phyloP scores from a whole-genome alignment of 2,329 filamentous ascomycete genomes.

The Aspergillus aculeatus region DNA sequence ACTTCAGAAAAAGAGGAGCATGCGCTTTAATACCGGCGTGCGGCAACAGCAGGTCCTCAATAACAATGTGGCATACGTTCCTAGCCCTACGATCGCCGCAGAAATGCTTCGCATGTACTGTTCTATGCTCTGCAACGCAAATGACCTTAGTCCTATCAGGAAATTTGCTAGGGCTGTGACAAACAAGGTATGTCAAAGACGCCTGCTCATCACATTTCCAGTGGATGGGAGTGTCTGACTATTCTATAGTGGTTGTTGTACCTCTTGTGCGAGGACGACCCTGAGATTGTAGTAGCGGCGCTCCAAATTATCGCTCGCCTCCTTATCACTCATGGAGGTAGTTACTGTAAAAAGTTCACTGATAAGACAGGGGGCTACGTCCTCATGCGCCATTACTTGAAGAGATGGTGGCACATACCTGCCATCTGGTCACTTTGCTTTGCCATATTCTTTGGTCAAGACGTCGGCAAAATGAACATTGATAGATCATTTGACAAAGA shows the following conservation, averaged over 20 bases:
- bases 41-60: slow-evolving; percentile 36
- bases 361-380: slow-evolving; percentile 84
- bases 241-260: slow-evolving; percentile 77
- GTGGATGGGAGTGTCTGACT: background rate
- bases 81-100: slow-evolving; percentile 70
- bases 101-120: slow-evolving; percentile 76
- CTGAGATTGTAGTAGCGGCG: slow-evolving; percentile 76
- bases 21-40: slow-evolving; percentile 33
- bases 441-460: slow-evolving; percentile 80
- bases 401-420: slow-evolving; percentile 83
- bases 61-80: slow-evolving; percentile 35
- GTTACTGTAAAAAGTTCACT: slow-evolving; percentile 81
- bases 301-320: slow-evolving; percentile 80
- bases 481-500: slow-evolving; percentile 71
- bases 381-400: slow-evolving; percentile 78
- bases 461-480: slow-evolving; percentile 72
- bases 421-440: slow-evolving; percentile 86
- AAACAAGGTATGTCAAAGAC: slow-evolving; percentile 67
- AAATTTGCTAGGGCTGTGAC: slow-evolving; percentile 94
- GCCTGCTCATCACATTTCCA: background rate
- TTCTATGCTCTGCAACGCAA: slow-evolving; percentile 71
- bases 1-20: slow-evolving; percentile 49
- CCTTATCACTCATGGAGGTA: slow-evolving; percentile 75
- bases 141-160: slow-evolving; percentile 66
- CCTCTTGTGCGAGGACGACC: slow-evolving; percentile 80